A percentile compares a stretch with the other conserved stretches of the same genome.
phyloP scores from a whole-genome alignment of 805 yeast genomes.

The Kluyveromyces siamensis region DNA sequence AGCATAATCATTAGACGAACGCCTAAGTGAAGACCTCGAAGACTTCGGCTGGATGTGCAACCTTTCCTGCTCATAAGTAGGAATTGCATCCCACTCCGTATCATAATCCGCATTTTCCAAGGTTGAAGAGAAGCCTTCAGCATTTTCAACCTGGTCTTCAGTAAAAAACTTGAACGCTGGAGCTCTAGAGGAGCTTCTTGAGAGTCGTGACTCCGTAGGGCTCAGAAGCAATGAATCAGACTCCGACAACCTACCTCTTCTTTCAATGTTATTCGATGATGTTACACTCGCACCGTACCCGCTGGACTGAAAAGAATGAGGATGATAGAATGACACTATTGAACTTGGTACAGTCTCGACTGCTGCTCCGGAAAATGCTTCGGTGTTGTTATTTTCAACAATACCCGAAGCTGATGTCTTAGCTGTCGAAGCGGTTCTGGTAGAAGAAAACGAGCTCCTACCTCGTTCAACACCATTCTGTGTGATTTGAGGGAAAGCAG shows the following conservation, averaged over 20 bases:
- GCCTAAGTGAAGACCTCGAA: slow-evolving; percentile 20
- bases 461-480: not conserved
- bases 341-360: slow-evolving; percentile 71
- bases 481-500: not conserved
- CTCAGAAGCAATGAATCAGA: slow-evolving; percentile 28
- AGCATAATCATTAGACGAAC: slow-evolving; percentile 9
- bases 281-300: slow-evolving; percentile 11
- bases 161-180: slow-evolving; percentile 72
- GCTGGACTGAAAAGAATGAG: slow-evolving; percentile 40
- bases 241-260: slow-evolving; percentile 26
- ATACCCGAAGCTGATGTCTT: slow-evolving; percentile 21
- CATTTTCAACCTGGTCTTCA: slow-evolving; percentile 71
- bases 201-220: slow-evolving; percentile 10
- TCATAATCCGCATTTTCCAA: slow-evolving; percentile 65
- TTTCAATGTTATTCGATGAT: slow-evolving; percentile 18
- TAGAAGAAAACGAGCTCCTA: slow-evolving; percentile 25
- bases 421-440: slow-evolving; percentile 26
- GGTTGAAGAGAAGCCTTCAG: slow-evolving; percentile 77
- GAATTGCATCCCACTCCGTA: slow-evolving; percentile 55
- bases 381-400: slow-evolving; percentile 54
- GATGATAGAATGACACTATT: slow-evolving; percentile 66
- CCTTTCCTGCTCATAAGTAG: slow-evolving; percentile 39
- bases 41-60: slow-evolving; percentile 23
- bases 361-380: slow-evolving; percentile 71
- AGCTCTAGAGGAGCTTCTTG: slow-evolving; percentile 30